phyloP scores from a whole-genome alignment of 2,329 filamentous ascomycete species.

The Biscogniauxia sp. region DNA sequence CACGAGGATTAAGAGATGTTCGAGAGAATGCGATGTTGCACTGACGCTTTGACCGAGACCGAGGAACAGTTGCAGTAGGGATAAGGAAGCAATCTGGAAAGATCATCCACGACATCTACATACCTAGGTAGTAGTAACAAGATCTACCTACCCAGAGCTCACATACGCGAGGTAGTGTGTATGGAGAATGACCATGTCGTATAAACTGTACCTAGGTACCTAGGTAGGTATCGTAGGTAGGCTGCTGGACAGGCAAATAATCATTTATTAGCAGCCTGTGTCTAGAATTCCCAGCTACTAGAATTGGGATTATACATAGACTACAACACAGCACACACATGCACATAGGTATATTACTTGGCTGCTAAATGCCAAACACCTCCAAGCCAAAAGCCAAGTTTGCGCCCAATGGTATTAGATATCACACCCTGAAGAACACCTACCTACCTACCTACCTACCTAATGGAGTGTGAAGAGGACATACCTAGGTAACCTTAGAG shows the following conservation, averaged over 20 bases:
- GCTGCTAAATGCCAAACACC: background rate
- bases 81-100: background rate
- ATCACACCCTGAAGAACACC: background rate
- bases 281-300: background rate
- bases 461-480: too few relatives aligned
- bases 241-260: too few relatives aligned
- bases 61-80: background rate
- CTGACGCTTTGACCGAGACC: background rate
- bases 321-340: too few relatives aligned
- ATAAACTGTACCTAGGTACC: too few relatives aligned
- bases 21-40: background rate
- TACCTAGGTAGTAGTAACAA: background rate
- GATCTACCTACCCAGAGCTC: background rate
- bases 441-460: too few relatives aligned
- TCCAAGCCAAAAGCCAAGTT: too few relatives aligned
- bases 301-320: too few relatives aligned
- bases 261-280: too few relatives aligned
- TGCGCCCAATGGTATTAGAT: background rate
- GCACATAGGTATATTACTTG: too few relatives aligned
- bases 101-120: too few relatives aligned
- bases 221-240: too few relatives aligned
- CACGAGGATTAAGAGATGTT: background rate
- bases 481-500: background rate
- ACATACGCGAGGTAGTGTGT: background rate
- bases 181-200: too few relatives aligned